These are phyloP conservation scores for Hippophae rhamnoides DNA, from an alignment of 306 rosid species.

Conservation along the genomic window DNA sequence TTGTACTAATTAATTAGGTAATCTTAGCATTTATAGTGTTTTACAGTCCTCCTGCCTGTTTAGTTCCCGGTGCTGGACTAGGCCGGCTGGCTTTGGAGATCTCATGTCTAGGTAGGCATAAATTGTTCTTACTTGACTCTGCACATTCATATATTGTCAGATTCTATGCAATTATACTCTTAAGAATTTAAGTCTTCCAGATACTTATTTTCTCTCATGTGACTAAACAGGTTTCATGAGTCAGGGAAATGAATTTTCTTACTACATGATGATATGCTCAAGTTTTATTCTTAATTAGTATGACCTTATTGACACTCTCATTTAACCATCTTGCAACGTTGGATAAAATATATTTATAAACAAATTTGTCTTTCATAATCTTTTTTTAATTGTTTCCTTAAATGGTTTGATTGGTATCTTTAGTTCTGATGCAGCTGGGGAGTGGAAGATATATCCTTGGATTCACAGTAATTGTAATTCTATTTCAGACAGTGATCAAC, in stretches of 20 bases:
- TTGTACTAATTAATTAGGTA: no score
- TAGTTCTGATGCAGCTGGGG: slow-evolving; percentile 56
- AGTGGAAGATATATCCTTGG: slow-evolving; percentile 94
- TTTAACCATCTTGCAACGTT: slow-evolving; percentile 9
- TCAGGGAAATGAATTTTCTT: slow-evolving; percentile 98
- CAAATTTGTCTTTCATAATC: slow-evolving; percentile 10
- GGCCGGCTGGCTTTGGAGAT: slow-evolving; percentile 94
- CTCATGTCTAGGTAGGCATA: slow-evolving; percentile 62
- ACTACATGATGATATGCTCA: slow-evolving; percentile 99
- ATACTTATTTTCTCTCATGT: slow-evolving; percentile 14
- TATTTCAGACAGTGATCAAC: slow-evolving; percentile 73
- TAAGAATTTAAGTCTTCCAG: slow-evolving; percentile 2
- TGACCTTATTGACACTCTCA: slow-evolving; percentile 20
- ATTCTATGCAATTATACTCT: slow-evolving; percentile 9
- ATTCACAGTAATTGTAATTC: slow-evolving; percentile 89
- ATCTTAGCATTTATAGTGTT: slow-evolving; percentile 19
- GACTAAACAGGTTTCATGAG: slow-evolving; percentile 69
- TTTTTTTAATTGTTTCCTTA: slow-evolving; percentile 9
- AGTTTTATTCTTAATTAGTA: slow-evolving; percentile 94
- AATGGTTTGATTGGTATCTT: slow-evolving; percentile 22
- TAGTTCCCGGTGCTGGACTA: slow-evolving; percentile 99
- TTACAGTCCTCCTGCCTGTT: slow-evolving; percentile 88
- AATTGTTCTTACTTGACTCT: no score
- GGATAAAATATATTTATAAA: slow-evolving; percentile 4
- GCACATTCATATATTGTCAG: neutral